phyloP scores from a whole-genome alignment of 1,139 yeast species.

The Geotrichum bryndzae region DNA sequence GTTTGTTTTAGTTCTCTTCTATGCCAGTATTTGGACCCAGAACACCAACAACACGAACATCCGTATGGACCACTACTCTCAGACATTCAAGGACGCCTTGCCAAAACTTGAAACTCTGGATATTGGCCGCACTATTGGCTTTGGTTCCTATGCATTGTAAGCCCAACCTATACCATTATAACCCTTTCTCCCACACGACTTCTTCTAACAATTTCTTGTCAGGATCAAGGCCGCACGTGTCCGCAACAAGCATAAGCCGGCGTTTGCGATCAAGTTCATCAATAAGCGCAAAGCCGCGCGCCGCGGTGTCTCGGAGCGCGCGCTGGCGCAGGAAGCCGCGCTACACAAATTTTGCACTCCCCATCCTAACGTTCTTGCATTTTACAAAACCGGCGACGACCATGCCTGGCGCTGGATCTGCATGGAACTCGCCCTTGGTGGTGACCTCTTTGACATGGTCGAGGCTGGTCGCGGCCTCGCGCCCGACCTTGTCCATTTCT shows the following conservation, averaged over 20 bases:
- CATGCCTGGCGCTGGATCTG: conserved; percentile 54
- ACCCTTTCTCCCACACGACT: background rate
- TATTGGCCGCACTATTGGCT: conserved; percentile 3
- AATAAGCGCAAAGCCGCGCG: conserved; percentile 44
- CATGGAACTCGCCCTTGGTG: conserved; percentile 62
- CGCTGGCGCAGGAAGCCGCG: conserved; percentile 46
- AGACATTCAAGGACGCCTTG: conserved; percentile 5
- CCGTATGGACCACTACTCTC: conserved; percentile 4
- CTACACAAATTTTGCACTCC: conserved; percentile 51
- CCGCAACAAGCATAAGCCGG: background rate
- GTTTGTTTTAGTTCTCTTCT: background rate
- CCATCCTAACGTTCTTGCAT: conserved; percentile 52
- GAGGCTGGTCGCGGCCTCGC: conserved; percentile 63
- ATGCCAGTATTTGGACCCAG: background rate
- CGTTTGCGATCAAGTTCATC: conserved; percentile 52
- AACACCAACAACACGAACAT: background rate
- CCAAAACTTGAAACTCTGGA: conserved; percentile 5
- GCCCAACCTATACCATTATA: background rate
- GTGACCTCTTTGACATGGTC: conserved; percentile 63
- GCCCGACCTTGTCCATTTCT: conserved; percentile 59
- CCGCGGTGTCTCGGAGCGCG: conserved; percentile 43
- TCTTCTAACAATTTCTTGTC: background rate
- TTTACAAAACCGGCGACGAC: conserved; percentile 48
- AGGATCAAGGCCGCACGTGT: conserved; percentile 14
- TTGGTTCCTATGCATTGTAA: conserved; percentile 7